Base-by-base conservation (phyloP, 2,329 filamentous ascomycete genomes). In the Aspergillus fischeri region DNA sequence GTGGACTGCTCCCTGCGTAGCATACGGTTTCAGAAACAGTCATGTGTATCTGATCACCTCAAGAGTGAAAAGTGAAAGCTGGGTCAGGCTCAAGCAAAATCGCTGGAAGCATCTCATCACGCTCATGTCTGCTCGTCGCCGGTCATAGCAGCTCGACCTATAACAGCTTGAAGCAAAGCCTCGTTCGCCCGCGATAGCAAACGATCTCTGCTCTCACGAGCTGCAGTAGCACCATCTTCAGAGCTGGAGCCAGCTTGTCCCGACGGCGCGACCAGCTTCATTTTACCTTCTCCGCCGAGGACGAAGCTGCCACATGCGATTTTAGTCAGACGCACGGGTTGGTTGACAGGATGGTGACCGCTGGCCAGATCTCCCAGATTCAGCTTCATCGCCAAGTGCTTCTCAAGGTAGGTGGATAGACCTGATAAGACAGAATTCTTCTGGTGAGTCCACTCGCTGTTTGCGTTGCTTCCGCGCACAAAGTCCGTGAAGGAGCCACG, bases 351-450 rank as follows among this genome's bases (percentile, higher is more conserved):
- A 1, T 29, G 24, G 25, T 54, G 29, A 2, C 57, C 35, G 3
- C 51, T 50, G 3, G 59, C 58, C 1, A 57, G 60, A 9, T 58
- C 63, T 51, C 64, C 61, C 24, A 76, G 51, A 54, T 75, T 68
- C 27, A 77, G 54, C 25, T 72, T 68, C 73, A 77, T 73, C 4
- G 75, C 75, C 45, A 77, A 65, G 63, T 77, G 72, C 5, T 63
- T 66, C 28, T 72, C 65, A 27, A 77, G 56, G 52, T 77, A 77
- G 2, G 64, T 53, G n/a, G 66, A 68, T 8, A 77, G 60, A 35
- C 68, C 70, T 10, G 56, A 55, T 20, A 71, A 49, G 20, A 73
- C 66, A 11, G 63, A 60, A 10, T 49, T 51, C 52, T 59, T 48
- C 21, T 25, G 51, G 11, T 10, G 21, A 60, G 60, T 25, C 41